A percentile compares a stretch with the other conserved stretches of the same genome.
phyloP scores from a whole-genome alignment of 2,329 filamentous ascomycete species.

The Camillea tinctor region DNA sequence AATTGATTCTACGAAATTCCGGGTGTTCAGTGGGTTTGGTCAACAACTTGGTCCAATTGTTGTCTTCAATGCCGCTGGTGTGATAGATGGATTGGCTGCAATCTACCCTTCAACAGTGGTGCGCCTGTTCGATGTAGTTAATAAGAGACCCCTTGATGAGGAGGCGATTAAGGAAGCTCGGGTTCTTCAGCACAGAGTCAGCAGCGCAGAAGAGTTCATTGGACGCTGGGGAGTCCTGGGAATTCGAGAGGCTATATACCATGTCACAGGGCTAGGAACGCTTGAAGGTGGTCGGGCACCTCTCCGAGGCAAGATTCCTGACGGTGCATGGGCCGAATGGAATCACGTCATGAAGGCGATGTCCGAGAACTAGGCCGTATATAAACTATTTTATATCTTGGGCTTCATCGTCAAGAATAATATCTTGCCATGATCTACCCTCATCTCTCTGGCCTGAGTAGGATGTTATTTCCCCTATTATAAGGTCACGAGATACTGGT shows the following conservation, averaged over 20 bases:
- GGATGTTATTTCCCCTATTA: too few relatives aligned
- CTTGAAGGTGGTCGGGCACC: constrained; percentile 59
- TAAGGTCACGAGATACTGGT: too few relatives aligned
- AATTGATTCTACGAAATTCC: constrained; percentile 59
- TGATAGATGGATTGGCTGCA: constrained; percentile 39
- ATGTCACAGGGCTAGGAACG: constrained; percentile 56
- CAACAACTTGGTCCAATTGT: constrained; percentile 59
- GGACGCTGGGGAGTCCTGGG: constrained; percentile 60
- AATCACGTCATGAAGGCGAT: constrained; percentile 36
- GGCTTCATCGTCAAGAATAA: background rate
- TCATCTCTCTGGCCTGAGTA: too few relatives aligned
- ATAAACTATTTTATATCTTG: background rate
- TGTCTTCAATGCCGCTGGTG: constrained; percentile 32
- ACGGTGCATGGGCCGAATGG: constrained; percentile 46
- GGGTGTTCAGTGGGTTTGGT: constrained; percentile 62
- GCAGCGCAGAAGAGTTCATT: constrained; percentile 60
- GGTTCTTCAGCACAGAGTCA: constrained; percentile 59
- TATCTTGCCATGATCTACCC: background rate
- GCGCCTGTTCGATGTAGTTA: constrained; percentile 50
- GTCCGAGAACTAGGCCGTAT: background rate
- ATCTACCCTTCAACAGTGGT: constrained; percentile 64
- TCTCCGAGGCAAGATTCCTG: constrained; percentile 54
- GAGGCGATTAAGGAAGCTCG: constrained; percentile 50
- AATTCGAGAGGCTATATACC: constrained; percentile 57
- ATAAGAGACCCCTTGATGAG: constrained; percentile 30